These are phyloP conservation scores for Glycine soja DNA, from an alignment of 306 rosid species.

Conservation along the genomic window DNA sequence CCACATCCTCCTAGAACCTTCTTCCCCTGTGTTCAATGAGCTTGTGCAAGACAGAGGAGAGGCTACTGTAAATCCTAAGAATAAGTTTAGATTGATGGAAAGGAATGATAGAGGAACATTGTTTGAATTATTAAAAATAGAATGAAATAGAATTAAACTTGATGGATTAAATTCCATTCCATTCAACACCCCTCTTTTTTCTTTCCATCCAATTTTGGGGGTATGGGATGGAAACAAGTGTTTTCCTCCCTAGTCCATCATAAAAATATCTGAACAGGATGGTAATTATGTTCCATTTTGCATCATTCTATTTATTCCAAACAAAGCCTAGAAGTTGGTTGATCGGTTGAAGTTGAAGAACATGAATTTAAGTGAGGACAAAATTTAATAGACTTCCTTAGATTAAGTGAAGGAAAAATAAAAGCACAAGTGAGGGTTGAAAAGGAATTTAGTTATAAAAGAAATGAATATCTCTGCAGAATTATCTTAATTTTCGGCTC, in stretches of 20 bases:
- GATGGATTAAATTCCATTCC: not conserved
- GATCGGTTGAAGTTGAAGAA: not conserved
- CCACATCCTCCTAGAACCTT: not conserved
- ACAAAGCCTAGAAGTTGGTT: not conserved
- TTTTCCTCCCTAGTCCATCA: not conserved
- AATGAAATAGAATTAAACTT: not conserved
- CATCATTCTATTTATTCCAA: not conserved
- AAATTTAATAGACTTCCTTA: not conserved
- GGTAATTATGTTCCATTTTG: not conserved
- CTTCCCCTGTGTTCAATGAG: not conserved
- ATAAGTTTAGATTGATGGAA: not conserved
- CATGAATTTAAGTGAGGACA: not conserved
- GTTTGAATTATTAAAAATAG: not conserved
- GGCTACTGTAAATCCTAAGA: not conserved
- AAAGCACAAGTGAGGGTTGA: not conserved
- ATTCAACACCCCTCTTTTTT: not conserved
- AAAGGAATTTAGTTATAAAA: not conserved
- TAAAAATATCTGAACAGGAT: not conserved
- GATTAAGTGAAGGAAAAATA: not conserved
- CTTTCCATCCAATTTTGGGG: not conserved
- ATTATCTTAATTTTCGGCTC: not conserved
- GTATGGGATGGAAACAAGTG: not conserved
- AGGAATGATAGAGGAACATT: not conserved
- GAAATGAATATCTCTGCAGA: constrained; percentile 10
- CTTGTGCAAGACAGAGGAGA: not conserved